Percentiles rank a stretch among this genome's conserved stretches.
These are phyloP conservation scores for Annulohypoxylon bovei DNA, from an alignment of 495 filamentous ascomycete genomes.

Conservation along the genomic window DNA sequence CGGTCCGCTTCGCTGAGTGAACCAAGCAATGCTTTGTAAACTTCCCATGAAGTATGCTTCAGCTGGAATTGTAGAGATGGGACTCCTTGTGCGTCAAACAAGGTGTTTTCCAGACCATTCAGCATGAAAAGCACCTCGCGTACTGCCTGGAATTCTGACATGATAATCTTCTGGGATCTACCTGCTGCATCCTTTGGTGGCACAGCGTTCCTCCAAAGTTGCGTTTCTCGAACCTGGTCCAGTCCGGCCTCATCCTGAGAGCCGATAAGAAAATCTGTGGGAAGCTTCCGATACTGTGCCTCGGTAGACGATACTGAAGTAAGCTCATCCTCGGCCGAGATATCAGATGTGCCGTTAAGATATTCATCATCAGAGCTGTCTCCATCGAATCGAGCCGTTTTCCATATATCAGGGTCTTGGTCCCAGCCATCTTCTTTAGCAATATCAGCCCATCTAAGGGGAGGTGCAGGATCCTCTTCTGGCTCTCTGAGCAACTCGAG, in stretches of 20 bases:
- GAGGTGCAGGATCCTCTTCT: constrained; percentile 50
- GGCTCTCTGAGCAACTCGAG: constrained; percentile 63
- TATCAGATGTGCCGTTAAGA: constrained; percentile 50
- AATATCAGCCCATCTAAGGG: constrained; percentile 79
- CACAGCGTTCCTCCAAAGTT: constrained; percentile 68
- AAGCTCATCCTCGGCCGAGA: constrained; percentile 48
- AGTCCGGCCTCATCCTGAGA: constrained; percentile 56
- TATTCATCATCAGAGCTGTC: constrained; percentile 69
- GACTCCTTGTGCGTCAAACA: constrained; percentile 64
- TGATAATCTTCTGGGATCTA: constrained; percentile 52
- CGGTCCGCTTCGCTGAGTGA: constrained; percentile 54
- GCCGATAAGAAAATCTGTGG: constrained; percentile 49
- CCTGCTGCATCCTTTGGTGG: constrained; percentile 44
- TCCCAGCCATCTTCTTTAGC: constrained; percentile 76
- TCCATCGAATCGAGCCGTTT: constrained; percentile 75
- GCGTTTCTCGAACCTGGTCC: constrained; percentile 62
- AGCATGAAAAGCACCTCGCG: constrained; percentile 89
- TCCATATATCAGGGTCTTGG: constrained; percentile 79
- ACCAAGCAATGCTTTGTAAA: constrained; percentile 52
- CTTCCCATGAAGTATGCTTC: constrained; percentile 51
- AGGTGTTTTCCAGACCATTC: constrained; percentile 75
- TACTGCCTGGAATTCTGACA: constrained; percentile 78
- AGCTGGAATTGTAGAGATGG: constrained; percentile 51
- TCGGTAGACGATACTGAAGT: constrained; percentile 55
- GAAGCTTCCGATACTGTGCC: constrained; percentile 49